phyloP scores from a whole-genome alignment of 257 asterid genomes.

The Solanum peruvianum region DNA sequence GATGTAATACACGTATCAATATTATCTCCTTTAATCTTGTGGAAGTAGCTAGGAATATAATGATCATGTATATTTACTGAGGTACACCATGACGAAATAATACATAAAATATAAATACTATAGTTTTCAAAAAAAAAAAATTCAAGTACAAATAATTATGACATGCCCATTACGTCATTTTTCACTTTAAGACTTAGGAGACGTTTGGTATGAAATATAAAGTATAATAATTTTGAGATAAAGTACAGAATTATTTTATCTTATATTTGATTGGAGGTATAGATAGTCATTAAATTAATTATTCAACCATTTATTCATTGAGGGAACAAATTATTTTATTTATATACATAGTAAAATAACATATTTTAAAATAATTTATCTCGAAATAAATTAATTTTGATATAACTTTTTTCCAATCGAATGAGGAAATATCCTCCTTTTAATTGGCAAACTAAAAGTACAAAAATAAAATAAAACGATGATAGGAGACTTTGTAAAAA shows the following conservation, averaged over 20 bases:
- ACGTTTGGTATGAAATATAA: not conserved
- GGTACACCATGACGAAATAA: not conserved
- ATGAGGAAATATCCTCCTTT: not conserved
- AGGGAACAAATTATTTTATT: too few relatives aligned
- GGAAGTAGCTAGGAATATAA: not conserved
- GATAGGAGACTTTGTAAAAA: not conserved
- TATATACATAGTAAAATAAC: too few relatives aligned
- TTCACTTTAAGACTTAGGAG: not conserved
- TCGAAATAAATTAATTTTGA: too few relatives aligned
- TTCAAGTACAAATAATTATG: not conserved
- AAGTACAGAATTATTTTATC: too few relatives aligned
- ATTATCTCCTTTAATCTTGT: not conserved
- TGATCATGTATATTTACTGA: not conserved
- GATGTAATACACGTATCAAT: not conserved
- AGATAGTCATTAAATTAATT: too few relatives aligned
- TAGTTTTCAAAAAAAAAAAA: not conserved
- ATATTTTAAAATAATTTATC: too few relatives aligned
- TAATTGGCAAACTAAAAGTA: not conserved
- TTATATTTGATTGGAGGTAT: too few relatives aligned
- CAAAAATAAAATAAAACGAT: not conserved
- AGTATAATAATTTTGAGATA: too few relatives aligned
- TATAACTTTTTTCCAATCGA: too few relatives aligned
- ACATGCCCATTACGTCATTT: not conserved
- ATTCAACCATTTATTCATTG: not conserved
- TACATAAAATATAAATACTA: not conserved